Evolutionary conservation across 768 basidiomycete genomes (phyloP).

Genomic region (Russula earlei): DNA sequence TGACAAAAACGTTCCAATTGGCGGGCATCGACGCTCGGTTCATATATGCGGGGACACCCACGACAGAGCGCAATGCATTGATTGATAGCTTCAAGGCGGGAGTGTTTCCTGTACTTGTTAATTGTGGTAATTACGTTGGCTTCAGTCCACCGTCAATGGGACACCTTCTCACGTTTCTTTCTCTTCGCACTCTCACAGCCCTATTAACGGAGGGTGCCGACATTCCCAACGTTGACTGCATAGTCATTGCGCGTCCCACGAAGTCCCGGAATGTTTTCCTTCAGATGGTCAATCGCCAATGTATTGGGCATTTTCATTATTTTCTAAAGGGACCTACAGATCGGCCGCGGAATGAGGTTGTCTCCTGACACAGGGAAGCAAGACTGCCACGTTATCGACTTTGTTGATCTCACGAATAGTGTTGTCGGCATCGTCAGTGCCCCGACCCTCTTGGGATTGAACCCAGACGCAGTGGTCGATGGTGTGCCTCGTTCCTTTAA

Average conservation of each 20-base stretch:
- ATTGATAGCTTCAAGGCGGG: conserved; percentile 61
- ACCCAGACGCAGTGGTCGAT: conserved; percentile 59
- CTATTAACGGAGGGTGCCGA: conserved; percentile 92
- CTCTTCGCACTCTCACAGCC: conserved; percentile 32
- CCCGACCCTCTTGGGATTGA: conserved; percentile 80
- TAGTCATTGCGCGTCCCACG: conserved; percentile 82
- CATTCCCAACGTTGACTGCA: conserved; percentile 90
- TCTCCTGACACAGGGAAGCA: conserved; percentile 72
- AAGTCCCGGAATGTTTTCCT: conserved; percentile 81
- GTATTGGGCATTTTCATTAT: not conserved
- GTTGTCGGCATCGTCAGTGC: conserved; percentile 65
- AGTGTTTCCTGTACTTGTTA: conserved; percentile 76
- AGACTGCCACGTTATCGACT: conserved; percentile 85
- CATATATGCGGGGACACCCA: conserved; percentile 60
- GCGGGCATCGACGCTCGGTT: conserved; percentile 82
- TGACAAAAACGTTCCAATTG: conserved; percentile 63
- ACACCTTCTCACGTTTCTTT: not conserved
- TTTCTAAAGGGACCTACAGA: conserved; percentile 36
- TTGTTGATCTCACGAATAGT: conserved; percentile 67
- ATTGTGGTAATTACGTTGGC: conserved; percentile 55
- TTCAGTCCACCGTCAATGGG: not conserved
- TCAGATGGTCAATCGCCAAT: conserved; percentile 64
- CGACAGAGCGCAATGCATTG: conserved; percentile 50
- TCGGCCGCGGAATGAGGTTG: conserved; percentile 85
- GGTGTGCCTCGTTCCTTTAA: conserved; percentile 31